phyloP scores from a whole-genome alignment of 352 stramenopile genomes.

The Globisporangium megalacanthum region DNA sequence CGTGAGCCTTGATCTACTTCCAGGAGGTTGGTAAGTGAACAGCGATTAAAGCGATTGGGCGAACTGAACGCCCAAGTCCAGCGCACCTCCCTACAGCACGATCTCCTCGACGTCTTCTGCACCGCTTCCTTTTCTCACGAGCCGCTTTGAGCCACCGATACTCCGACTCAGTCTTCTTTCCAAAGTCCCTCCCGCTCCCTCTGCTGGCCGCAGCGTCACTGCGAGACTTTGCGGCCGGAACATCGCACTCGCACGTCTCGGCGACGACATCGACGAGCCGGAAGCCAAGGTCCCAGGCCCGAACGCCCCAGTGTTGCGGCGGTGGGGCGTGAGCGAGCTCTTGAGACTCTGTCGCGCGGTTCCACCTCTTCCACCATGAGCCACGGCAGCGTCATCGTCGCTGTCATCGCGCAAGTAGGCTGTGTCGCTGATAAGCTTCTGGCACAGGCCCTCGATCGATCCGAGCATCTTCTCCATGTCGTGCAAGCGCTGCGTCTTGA shows the following conservation, averaged over 20 bases:
- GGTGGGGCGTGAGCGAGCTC: neutral
- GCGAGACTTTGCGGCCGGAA: neutral
- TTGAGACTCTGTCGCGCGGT: neutral
- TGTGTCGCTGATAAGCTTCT: constrained; percentile 52
- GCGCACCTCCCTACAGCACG: neutral
- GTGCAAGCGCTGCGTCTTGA: constrained; percentile 49
- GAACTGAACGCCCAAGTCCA: no score
- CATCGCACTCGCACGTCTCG: neutral
- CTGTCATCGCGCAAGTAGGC: constrained; percentile 31
- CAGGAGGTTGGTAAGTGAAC: no score
- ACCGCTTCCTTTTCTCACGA: neutral
- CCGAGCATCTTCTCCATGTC: constrained; percentile 55
- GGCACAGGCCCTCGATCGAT: constrained; percentile 60
- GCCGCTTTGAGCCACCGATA: neutral
- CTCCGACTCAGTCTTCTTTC: neutral
- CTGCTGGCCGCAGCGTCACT: neutral
- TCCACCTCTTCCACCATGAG: constrained; percentile 7
- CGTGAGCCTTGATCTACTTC: no score
- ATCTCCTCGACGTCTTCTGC: neutral
- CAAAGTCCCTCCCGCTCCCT: neutral
- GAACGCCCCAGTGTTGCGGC: neutral
- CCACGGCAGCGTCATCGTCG: constrained; percentile 6
- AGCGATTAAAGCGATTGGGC: neutral
- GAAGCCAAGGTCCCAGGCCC: no score
- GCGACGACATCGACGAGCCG: neutral